These are phyloP conservation scores for Rhizopus sp. DNA, from an alignment of 371 early-diverging fungal species.

Conservation along the genomic window DNA sequence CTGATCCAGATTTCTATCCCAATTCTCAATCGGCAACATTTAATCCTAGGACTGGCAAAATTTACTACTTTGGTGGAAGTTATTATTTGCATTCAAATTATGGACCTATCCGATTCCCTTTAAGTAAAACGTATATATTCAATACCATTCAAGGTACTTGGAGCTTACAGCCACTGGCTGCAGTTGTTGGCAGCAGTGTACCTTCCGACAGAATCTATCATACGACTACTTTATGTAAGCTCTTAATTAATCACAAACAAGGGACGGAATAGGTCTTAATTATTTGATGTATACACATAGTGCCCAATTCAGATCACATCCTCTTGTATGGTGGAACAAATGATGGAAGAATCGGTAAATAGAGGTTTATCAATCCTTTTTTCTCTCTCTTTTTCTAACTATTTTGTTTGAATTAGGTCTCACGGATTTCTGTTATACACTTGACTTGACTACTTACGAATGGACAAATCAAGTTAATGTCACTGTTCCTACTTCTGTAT, in stretches of 20 bases:
- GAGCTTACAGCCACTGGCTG: neutral
- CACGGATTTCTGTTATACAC: conserved; percentile 15
- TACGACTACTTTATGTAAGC: conserved; percentile 8
- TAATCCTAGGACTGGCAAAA: conserved; percentile 3
- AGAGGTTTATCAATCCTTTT: neutral
- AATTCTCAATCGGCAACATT: conserved; percentile 3
- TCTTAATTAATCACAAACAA: neutral
- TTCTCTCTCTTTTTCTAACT: neutral
- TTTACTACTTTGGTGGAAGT: conserved; percentile 14
- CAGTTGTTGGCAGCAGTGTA: neutral
- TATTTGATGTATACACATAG: neutral
- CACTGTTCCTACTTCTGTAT: neutral
- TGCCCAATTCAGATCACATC: conserved; percentile 15
- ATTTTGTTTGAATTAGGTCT: neutral
- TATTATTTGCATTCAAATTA: neutral
- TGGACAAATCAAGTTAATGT: conserved; percentile 6
- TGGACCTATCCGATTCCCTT: neutral
- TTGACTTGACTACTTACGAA: neutral
- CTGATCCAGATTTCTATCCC: neutral
- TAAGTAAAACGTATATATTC: conserved; percentile 1
- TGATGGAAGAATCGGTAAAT: conserved; percentile 4
- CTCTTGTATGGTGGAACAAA: conserved; percentile 9
- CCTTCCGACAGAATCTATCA: conserved; percentile 7
- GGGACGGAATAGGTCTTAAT: neutral
- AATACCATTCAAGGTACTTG: conserved; percentile 6